These are phyloP conservation scores for rapeseed (Brassica napus) DNA, from an alignment of 345 rosid genomes.

Conservation along the genomic window Da-Ae NC_063447.1:13052001-13052500, in stretches of 20 bases:
- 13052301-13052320: slow-evolving; percentile 68
- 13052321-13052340: slow-evolving; percentile 83
- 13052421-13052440: slow-evolving; percentile 74
- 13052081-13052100: slow-evolving; percentile 68
- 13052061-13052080: slow-evolving; percentile 72
- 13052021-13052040: slow-evolving; percentile 51
- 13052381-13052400: slow-evolving; percentile 58
- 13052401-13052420: slow-evolving; percentile 68
- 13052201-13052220: slow-evolving; percentile 59
- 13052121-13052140: slow-evolving; percentile 80
- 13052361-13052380: slow-evolving; percentile 70
- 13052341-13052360: slow-evolving; percentile 76
- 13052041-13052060: slow-evolving; percentile 54
- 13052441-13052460: slow-evolving; percentile 38
- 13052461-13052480: too few relatives aligned
- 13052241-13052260: slow-evolving; percentile 71
- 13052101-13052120: slow-evolving; percentile 72
- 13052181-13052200: slow-evolving; percentile 49
- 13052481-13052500: too few relatives aligned
- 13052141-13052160: slow-evolving; percentile 66
- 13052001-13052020: slow-evolving; percentile 68
- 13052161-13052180: slow-evolving; percentile 58
- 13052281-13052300: slow-evolving; percentile 67
- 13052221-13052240: slow-evolving; percentile 63
- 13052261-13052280: slow-evolving; percentile 74